Evolutionary conservation across 768 basidiomycete genomes (phyloP), one percentile per base, ranked within the genome.

Genomic region (Lentinus brumalis): DNA sequence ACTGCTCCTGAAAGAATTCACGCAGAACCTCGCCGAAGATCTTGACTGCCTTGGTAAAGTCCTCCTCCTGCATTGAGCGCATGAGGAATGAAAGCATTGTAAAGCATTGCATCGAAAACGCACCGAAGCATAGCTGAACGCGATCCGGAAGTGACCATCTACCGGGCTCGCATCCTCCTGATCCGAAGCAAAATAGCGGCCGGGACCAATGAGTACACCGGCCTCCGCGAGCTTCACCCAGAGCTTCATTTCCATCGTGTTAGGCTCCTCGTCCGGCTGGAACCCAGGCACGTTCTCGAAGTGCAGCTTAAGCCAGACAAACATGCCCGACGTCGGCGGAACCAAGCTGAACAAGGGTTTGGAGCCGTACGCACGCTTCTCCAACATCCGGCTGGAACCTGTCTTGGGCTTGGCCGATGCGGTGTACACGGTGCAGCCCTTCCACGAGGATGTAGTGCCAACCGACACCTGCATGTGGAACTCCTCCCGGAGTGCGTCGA

Each of bases 321-420:
- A 94, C 92, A 94, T 95, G 8, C 92, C 92, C n/a, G 88, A 81
- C 1, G 82, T 81, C 0, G 92, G 91, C 12, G 91, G 88, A 2
- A 90, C 82, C 69, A 92, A 88, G 50, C 83, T 86, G 63, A 92
- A 82, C 60, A 88, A 68, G 26, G 56, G 45, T 52, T 67, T 15
- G 21, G 55, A 62, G 79, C 66, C 71, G 55, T 51, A 52, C 21
- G 71, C 64, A 21, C 61, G 64, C 75, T 84, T 85, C 72, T 85
- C 82, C 57, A 72, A 67, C 67, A 70, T 71, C 46, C 11, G 54
- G 57, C 9, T 46, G 61, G 60, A 10, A 21, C 18, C 59, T 44
- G 45, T 46, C 51, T 60, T 65, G 35, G 62, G 71, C 70, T 78
- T 81, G 46, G 71, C 67, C 50, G 73, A 83, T 45, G 76, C 86